Evolutionary conservation across 2,329 filamentous ascomycete genomes (phyloP), one percentile per base, ranked within the genome.

Genomic region (Blastomyces percursus): DNA sequence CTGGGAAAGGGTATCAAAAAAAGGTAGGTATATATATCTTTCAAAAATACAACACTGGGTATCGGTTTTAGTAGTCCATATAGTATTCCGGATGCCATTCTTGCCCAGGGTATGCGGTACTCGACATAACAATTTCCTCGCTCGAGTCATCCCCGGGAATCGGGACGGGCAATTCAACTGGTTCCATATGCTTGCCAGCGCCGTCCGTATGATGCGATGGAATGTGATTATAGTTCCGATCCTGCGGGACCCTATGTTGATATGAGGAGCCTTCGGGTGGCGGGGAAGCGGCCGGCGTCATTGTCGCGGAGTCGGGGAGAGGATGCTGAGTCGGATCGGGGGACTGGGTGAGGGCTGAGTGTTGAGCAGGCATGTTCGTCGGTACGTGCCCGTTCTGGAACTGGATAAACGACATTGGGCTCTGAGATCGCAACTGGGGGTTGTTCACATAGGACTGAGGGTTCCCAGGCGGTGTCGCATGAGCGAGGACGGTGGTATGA

Each of bases 101-200:
- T 70, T 79, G 77, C 11, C 78, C 78, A 1, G 78, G 78, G 67
- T 80, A 80, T 21, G 77, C 72, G 1, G 78, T 80, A n/a, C 76
- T 75, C 6, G 76, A 77, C 78, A 80, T 80, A 30, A 76, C 64
- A 40, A 79, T 74, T 61, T 80, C 76, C 57, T 80, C 78, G 35
- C 75, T 76, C 14, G 72, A 74, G 62, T 76, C 71, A 59, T 77
- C 71, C 50, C 69, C 66, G 5, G 60, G 44, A 38, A 63, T 48
- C 7, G 70, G 66, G 56, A 72, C 65, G 6, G 75, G 70, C 7
- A 77, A 67, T 63, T 76, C 70, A 42, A 75, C 68, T 7, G 74
- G 73, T 50, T 71, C 63, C 27, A 66, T 58, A 16, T 66, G 71
- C 40, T 71, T 63, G 2, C 66, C 61, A 2, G 69, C 64, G 4